phyloP scores from a whole-genome alignment of 73 alveolate species.

The Strombidium stylifer region DNA sequence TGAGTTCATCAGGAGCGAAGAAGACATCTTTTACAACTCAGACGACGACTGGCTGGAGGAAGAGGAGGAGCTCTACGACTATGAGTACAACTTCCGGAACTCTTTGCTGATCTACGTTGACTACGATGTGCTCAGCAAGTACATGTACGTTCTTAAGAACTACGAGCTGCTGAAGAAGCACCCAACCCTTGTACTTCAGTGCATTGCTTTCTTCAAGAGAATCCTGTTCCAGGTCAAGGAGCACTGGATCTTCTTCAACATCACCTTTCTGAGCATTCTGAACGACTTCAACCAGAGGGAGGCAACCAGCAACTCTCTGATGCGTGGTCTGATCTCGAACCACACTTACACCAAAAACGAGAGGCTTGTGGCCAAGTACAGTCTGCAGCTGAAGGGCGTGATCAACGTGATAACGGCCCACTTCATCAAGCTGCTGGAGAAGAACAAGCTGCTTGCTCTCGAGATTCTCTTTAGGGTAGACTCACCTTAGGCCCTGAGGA shows the following conservation, averaged over 20 bases:
- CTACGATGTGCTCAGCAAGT: slow-evolving; percentile 33
- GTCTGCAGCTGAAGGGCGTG: slow-evolving; percentile 36
- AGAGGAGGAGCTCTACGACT: slow-evolving; percentile 33
- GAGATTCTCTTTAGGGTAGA: slow-evolving; percentile 67
- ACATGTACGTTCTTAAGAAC: slow-evolving; percentile 18
- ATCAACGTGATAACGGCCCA: slow-evolving; percentile 42
- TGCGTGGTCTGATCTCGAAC: slow-evolving; percentile 1
- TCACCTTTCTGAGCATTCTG: slow-evolving; percentile 57
- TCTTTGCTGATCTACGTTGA: slow-evolving; percentile 47
- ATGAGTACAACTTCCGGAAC: slow-evolving; percentile 34
- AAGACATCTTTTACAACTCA: slow-evolving; percentile 6
- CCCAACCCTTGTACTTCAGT: slow-evolving; percentile 18
- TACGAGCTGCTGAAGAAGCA: slow-evolving; percentile 21
- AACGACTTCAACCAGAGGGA: slow-evolving; percentile 38
- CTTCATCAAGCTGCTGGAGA: slow-evolving; percentile 53
- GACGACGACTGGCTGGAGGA: slow-evolving; percentile 16
- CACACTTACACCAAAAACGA: slow-evolving; percentile 3
- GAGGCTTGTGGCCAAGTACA: slow-evolving; percentile 1
- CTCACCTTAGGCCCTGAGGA: slow-evolving; percentile 45
- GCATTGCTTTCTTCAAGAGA: slow-evolving; percentile 46
- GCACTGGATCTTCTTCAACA: slow-evolving; percentile 74
- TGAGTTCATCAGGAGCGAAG: background rate
- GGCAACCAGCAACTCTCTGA: slow-evolving; percentile 9
- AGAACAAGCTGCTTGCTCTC: slow-evolving; percentile 58
- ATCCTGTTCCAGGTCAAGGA: slow-evolving; percentile 67